Conservation (phyloP, 768 basidiomycete genomes). For the Trametes villosa region DNA sequence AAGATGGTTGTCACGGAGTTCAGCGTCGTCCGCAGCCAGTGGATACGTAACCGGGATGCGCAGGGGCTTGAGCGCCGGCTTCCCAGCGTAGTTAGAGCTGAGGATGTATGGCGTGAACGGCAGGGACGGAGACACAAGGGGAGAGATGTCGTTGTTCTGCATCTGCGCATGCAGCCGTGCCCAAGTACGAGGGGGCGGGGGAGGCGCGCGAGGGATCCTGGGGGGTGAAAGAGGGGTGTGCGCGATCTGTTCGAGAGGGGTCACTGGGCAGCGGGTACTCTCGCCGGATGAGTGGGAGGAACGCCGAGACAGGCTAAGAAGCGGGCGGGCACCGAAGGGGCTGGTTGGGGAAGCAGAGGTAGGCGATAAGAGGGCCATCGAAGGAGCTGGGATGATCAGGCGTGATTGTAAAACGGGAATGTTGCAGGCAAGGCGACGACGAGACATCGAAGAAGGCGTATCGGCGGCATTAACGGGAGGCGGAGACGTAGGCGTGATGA, state of each 20-base stretch:
- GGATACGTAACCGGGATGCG: conserved; percentile 10
- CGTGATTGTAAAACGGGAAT: conserved; percentile 16
- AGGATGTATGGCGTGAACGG: conserved; percentile 13
- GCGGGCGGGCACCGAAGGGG: not conserved
- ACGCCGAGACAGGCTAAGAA: not conserved
- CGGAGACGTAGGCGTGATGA: conserved; percentile 11
- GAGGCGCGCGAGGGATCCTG: conserved; percentile 15
- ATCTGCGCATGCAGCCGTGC: conserved; percentile 13
- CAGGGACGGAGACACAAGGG: not conserved
- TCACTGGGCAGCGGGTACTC: conserved; percentile 7
- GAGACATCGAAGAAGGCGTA: conserved; percentile 15
- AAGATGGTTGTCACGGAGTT: not conserved
- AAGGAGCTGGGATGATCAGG: conserved; percentile 7
- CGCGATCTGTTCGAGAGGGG: conserved; percentile 19
- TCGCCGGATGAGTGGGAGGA: conserved; percentile 6
- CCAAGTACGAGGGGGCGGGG: conserved; percentile 15
- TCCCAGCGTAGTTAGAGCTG: not conserved
- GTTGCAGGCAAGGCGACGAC: conserved; percentile 17
- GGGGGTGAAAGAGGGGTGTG: conserved; percentile 18
- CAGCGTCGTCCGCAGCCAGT: not conserved
- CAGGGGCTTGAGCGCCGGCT: conserved; percentile 6
- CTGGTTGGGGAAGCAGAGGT: not conserved
- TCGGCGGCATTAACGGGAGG: not conserved
- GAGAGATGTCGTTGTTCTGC: conserved; percentile 6
- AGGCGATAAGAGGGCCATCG: not conserved